Evolutionary conservation across 768 basidiomycete genomes (phyloP).

Genomic region (Rhodotorula graminis): DNA sequence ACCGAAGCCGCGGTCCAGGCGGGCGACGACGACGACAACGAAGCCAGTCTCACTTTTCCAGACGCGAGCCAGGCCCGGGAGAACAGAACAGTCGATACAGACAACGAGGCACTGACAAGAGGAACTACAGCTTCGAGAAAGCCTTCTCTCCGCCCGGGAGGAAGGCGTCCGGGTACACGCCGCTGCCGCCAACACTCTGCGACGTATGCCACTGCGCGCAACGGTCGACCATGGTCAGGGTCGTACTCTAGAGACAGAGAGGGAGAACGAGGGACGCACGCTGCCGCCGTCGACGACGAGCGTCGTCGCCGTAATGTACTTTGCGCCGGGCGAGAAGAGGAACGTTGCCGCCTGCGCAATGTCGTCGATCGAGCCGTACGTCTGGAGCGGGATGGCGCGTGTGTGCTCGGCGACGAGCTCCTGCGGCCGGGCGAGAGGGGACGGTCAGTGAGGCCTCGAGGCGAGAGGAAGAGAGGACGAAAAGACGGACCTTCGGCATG

Average conservation of each 20-base stretch:
- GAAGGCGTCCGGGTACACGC: constrained; percentile 14
- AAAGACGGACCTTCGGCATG: constrained; percentile 39
- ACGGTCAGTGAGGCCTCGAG: neutral
- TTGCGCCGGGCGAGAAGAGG: constrained; percentile 51
- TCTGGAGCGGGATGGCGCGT: constrained; percentile 41
- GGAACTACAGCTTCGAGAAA: neutral
- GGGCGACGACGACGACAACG: no score
- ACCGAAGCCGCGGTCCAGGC: neutral
- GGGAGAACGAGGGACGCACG: constrained; percentile 19
- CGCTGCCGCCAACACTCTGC: neutral
- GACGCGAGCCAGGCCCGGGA: neutral
- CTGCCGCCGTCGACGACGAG: constrained; percentile 48
- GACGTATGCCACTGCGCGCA: constrained; percentile 19
- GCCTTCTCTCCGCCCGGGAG: constrained; percentile 4
- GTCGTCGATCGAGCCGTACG: constrained; percentile 45
- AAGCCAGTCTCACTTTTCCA: neutral
- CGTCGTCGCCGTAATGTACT: constrained; percentile 42
- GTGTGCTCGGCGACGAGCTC: constrained; percentile 42
- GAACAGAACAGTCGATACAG: neutral
- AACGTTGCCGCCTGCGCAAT: constrained; percentile 50
- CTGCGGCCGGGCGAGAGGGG: neutral
- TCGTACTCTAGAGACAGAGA: neutral
- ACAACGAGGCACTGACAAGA: neutral
- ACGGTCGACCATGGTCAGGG: neutral
- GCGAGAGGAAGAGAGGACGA: neutral